phyloP scores from a whole-genome alignment of 768 basidiomycete genomes.

The Tulasnella sp. region DNA sequence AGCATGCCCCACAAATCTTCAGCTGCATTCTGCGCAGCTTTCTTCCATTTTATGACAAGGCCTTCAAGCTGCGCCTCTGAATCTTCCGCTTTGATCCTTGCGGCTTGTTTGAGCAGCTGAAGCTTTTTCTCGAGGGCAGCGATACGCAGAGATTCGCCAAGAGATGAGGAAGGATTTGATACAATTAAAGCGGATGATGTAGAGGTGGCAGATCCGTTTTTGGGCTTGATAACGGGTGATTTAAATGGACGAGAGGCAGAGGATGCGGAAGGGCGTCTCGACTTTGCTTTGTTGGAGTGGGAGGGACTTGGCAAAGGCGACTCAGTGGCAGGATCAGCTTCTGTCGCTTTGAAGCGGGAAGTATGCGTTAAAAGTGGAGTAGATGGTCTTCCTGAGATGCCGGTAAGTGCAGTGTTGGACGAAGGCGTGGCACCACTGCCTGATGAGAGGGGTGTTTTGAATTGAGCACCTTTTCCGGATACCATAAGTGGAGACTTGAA shows the following conservation, averaged over 20 bases:
- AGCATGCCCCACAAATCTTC: slow-evolving; percentile 16
- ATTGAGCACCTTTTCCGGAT: background rate
- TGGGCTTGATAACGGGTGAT: slow-evolving; percentile 13
- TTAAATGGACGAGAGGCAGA: slow-evolving; percentile 15
- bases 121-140: slow-evolving; percentile 11
- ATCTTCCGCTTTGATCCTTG: slow-evolving; percentile 10
- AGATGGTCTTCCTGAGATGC: slow-evolving; percentile 1
- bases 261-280: background rate
- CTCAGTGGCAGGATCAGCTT: too few relatives aligned
- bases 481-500: slow-evolving; percentile 1
- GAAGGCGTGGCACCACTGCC: background rate
- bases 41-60: slow-evolving; percentile 12
- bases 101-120: slow-evolving; percentile 14
- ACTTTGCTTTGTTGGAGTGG: background rate
- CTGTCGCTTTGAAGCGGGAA: background rate
- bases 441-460: background rate
- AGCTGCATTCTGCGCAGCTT: slow-evolving; percentile 16
- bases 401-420: background rate
- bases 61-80: slow-evolving; percentile 7
- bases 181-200: background rate
- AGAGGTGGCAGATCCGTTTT: background rate
- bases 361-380: background rate
- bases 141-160: background rate
- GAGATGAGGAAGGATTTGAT: background rate
- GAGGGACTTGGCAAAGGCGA: background rate